Evolutionary conservation across 129 eudicot genomes (phyloP), one percentile per base, ranked within the genome.

Genomic region (Helianthus tuberosus): DNA sequence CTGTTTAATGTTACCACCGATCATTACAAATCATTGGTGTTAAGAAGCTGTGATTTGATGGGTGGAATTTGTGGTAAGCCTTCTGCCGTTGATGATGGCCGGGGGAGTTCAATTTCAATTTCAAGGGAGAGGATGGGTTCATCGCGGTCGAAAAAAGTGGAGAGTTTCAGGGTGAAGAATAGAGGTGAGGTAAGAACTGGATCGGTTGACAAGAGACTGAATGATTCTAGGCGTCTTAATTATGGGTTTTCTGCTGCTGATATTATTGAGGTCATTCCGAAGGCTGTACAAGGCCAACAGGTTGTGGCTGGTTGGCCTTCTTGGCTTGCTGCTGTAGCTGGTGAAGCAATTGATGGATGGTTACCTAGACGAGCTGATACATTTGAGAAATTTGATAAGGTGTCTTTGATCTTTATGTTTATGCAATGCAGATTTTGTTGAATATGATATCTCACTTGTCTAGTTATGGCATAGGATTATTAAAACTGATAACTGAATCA

Each of bases 251-350:
- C 32, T 27, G 32, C 32, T 27, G 32, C 32, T 27, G 3, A 27
- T 27, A 27, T 27, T 27, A 27, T 27, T 27, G 32, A 27, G 32
- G 32, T 2, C 2, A 27, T 27, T 27, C 32, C 32, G 32, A 27
- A 27, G 3, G 32, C 32, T 27, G 32, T 27, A 27, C 32, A 27
- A 27, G 32, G 87, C 23, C 94, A 87, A 70, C 87, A 85, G 66
- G 67, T 87, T 16, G 92, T 90, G 4, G 96, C 97, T 3, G 92
- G 92, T 32, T 91, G 97, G 97, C 97, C 96, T 66, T 84, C 90
- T 75, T 91, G 95, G 97, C 92, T 91, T 43, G 92, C 72, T 41
- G 75, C 79, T 39, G 92, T 82, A 27, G 96, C 96, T 27, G 87
- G 80, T 11, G 97, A 91, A 72, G 91, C 97, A 10, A 82, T 88